Evolutionary conservation across 2,329 filamentous ascomycete species (phyloP), one percentile per base, ranked within the genome.

Genomic region (Fusarium multiceps): DNA sequence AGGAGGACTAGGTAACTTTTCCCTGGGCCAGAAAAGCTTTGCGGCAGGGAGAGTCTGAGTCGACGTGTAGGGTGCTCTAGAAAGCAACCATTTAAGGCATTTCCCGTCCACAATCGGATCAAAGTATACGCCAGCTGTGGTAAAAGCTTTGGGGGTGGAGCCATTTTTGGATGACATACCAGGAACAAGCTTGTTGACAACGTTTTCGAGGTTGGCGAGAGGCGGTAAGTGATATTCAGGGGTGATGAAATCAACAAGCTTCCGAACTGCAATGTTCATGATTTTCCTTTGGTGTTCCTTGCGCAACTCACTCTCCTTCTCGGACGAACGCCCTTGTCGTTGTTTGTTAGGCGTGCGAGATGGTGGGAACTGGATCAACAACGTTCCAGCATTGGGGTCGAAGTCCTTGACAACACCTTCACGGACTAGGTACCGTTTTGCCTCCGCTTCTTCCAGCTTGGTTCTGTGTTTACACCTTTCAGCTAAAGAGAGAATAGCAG

Each of bases 401-500:
- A 86, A 83, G 20, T 83, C 80, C 49, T 80, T 80, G 6, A 87
- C 79, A 16, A 88, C 77, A 4, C 79, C 75, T 43, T 83, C 82
- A 34, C 80, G 77, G 18, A 79, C 57, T n/a, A 93, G 82, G 9
- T 92, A 80, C 10, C 82, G 75, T 21, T 87, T 80, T 0, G 89
- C 90, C 59, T 87, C 81, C 3, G 81, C 79, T 37, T 87, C 86
- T 51, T 87, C 81, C 3, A 77, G 71, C 5, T 79, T 72, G 0
- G 82, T 80, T 9, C 82, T 84, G 14, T 72, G 72, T 47, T 85
- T 82, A 30, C 87, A 86, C 32, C 84, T 84, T 18, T 82, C 76
- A 2, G 90, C 84, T 53, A 97, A 80, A 0, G 81, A 79, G 3
- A 95, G 79, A 7, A 98, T 84, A 0, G 88, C 83, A 0, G 86